A percentile compares a stretch with the other conserved stretches of the same genome.
Evolutionary conservation across 1,284 basidiomycete genomes (phyloP).

Genomic region (Cryptococcus maquisensis): DNA sequence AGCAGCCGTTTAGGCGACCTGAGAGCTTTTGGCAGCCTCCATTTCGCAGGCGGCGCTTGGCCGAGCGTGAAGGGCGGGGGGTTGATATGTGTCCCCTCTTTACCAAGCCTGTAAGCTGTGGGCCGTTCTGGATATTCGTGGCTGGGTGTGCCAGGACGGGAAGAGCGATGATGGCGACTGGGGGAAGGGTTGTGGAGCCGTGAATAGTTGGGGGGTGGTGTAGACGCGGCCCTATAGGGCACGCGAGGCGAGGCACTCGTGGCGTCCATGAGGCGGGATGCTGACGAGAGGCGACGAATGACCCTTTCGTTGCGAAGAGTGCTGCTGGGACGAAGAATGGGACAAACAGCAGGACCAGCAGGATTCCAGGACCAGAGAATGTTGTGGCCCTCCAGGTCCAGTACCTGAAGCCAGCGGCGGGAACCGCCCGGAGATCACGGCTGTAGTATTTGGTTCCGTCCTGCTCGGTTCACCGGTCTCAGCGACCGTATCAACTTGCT

Average conservation of each 20-base stretch:
- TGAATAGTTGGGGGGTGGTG: conserved; percentile 13
- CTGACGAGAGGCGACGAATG: too few species aligned
- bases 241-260: conserved; percentile 9
- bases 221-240: conserved; percentile 14
- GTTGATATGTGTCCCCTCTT: neutral
- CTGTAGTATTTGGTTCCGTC: too few species aligned
- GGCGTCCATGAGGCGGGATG: neutral
- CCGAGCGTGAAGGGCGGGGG: conserved; percentile 6
- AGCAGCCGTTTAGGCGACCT: conserved; percentile 14
- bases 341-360: too few species aligned
- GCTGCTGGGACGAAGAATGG: too few species aligned
- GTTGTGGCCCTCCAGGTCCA: too few species aligned
- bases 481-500: too few species aligned
- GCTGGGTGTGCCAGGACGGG: neutral
- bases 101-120: neutral
- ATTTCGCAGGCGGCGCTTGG: conserved; percentile 2
- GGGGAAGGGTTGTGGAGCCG: neutral
- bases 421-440: too few species aligned
- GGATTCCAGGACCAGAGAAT: too few species aligned
- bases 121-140: conserved; percentile 22
- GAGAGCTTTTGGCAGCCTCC: conserved; percentile 9
- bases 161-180: neutral
- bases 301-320: too few species aligned
- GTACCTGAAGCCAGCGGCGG: too few species aligned
- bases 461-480: too few species aligned